phyloP scores from a whole-genome alignment of 805 yeast species.

The Hermanozyma aechmeae region DNA sequence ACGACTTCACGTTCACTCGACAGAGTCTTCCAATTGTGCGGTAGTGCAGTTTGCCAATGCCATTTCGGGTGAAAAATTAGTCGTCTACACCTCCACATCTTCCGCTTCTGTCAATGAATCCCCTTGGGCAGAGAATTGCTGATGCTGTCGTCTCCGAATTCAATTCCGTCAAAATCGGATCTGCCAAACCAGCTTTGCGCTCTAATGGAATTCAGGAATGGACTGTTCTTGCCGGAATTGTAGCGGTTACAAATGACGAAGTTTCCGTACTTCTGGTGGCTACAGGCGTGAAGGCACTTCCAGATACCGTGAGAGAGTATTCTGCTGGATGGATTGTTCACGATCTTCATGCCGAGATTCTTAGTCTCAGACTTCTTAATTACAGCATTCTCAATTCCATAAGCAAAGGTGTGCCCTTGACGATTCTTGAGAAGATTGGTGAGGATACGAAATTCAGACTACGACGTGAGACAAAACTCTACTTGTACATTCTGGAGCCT shows the following conservation, averaged over 20 bases:
- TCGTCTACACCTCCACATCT: no score
- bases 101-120: no score
- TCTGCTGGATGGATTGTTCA: conserved; percentile 61
- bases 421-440: conserved; percentile 8
- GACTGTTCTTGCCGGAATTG: conserved; percentile 76
- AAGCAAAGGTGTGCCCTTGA: no score
- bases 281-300: conserved; percentile 78
- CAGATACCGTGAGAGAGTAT: conserved; percentile 38
- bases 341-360: conserved; percentile 85
- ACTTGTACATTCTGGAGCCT: conserved; percentile 59
- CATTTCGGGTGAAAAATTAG: no score
- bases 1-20: no score
- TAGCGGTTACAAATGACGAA: conserved; percentile 25
- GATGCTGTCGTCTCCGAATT: conserved; percentile 19
- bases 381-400: no score
- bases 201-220: conserved; percentile 69
- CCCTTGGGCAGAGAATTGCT: conserved; percentile 16
- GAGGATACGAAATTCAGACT: conserved; percentile 16
- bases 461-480: conserved; percentile 34
- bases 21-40: no score
- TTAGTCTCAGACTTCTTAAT: conserved; percentile 69
- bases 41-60: no score
- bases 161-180: conserved; percentile 15
- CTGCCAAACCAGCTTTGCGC: conserved; percentile 51
- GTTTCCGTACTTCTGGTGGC: conserved; percentile 41